Evolutionary conservation across 176 grass and related monocot genomes (phyloP).

Genomic region (Oryza meyeriana): DNA sequence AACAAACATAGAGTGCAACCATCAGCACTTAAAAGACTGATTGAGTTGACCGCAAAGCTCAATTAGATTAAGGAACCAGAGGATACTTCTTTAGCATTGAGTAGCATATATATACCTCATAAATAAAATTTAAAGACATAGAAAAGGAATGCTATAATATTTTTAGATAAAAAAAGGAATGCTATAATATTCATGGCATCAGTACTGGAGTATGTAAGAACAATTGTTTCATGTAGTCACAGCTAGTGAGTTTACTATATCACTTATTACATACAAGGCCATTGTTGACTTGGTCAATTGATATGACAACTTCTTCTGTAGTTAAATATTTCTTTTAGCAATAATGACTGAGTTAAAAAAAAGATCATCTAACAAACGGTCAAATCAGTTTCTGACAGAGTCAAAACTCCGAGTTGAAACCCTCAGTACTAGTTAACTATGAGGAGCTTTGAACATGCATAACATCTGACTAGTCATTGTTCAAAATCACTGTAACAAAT

Average conservation of each 20-base stretch:
- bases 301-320: not conserved
- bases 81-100: not conserved
- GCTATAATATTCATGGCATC: not conserved
- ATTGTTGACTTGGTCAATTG: not conserved
- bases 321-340: not conserved
- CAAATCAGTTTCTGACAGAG: constrained; percentile 8
- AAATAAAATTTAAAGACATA: not conserved
- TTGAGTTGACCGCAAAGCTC: not conserved
- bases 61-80: not conserved
- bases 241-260: not conserved
- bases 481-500: constrained; percentile 16
- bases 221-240: not conserved
- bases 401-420: constrained; percentile 18
- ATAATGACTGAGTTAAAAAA: not conserved
- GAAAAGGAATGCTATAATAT: not conserved
- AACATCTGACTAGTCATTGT: constrained; percentile 40
- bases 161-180: not conserved
- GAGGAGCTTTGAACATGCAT: constrained; percentile 31
- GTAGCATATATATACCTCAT: not conserved
- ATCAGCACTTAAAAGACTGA: not conserved
- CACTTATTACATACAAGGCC: not conserved
- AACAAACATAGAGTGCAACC: not conserved
- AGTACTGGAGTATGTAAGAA: not conserved
- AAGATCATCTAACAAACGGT: not conserved
- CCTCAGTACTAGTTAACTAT: constrained; percentile 18